A percentile compares a stretch with the other conserved stretches of the same genome.
phyloP scores from a whole-genome alignment of 257 asterid species.

The Fraxinus americana region DNA sequence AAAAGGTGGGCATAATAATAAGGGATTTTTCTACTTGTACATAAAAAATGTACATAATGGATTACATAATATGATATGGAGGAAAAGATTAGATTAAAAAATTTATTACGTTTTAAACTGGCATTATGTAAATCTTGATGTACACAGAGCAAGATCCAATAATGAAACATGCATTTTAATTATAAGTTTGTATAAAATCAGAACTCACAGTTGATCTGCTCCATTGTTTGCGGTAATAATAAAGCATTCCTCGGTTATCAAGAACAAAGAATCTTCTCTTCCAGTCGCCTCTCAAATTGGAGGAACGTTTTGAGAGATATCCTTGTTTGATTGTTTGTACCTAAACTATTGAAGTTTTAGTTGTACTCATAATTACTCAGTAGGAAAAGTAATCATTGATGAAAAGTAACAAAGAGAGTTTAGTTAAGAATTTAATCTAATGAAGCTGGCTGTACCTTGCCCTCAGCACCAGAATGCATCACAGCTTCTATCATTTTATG shows the following conservation, averaged over 20 bases:
- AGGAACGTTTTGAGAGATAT: constrained; percentile 74
- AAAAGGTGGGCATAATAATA: constrained; percentile 15
- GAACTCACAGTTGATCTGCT: constrained; percentile 66
- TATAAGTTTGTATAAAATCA: constrained; percentile 22
- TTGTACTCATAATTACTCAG: constrained; percentile 27
- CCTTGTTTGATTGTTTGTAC: constrained; percentile 88
- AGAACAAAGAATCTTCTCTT: constrained; percentile 90
- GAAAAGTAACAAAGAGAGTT: constrained; percentile 18
- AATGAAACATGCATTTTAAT: constrained; percentile 16
- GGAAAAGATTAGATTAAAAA: too few relatives aligned
- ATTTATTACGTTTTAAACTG: too few relatives aligned
- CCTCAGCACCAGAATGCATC: constrained; percentile 79
- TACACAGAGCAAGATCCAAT: not conserved
- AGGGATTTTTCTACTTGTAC: too few relatives aligned
- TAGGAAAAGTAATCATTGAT: constrained; percentile 4
- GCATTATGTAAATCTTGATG: too few relatives aligned
- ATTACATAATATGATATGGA: too few relatives aligned
- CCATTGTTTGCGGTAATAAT: constrained; percentile 82
- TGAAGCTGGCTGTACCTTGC: constrained; percentile 59
- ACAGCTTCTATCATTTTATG: constrained; percentile 83
- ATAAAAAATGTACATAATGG: too few relatives aligned
- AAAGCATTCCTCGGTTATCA: constrained; percentile 77
- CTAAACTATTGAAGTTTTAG: constrained; percentile 75
- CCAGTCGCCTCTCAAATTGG: constrained; percentile 89
- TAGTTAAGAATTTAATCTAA: not conserved